These are phyloP conservation scores for Podochytrium sp. DNA, from an alignment of 192 early-diverging fungal genomes.

Conservation along the genomic window DNA sequence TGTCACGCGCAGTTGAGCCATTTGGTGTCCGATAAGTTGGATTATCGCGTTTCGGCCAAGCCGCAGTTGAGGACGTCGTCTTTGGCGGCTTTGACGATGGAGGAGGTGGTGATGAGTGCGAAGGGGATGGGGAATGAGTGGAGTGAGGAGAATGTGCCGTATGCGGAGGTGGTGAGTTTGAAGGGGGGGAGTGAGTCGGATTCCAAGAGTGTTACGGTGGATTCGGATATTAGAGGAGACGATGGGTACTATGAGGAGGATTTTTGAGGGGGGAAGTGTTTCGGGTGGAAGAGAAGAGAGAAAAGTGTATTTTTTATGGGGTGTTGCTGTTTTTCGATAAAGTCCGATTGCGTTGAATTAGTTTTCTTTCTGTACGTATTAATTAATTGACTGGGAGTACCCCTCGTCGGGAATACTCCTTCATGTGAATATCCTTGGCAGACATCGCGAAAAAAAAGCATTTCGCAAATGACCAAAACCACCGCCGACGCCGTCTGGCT, in stretches of 20 bases:
- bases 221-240: slow-evolving; percentile 6
- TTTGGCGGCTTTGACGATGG: slow-evolving; percentile 29
- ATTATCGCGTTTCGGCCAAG: slow-evolving; percentile 62
- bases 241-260: slow-evolving; percentile 38
- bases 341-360: too few species aligned
- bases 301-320: too few species aligned
- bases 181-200: background rate
- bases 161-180: slow-evolving; percentile 14
- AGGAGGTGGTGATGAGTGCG: slow-evolving; percentile 24
- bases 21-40: slow-evolving; percentile 53
- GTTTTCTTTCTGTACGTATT: background rate
- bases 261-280: background rate
- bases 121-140: slow-evolving; percentile 22
- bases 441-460: too few species aligned
- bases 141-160: background rate
- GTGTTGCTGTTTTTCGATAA: too few species aligned
- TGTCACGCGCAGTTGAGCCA: slow-evolving; percentile 57
- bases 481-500: slow-evolving; percentile 52
- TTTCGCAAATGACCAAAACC: slow-evolving; percentile 2
- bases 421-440: too few species aligned
- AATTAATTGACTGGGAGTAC: background rate
- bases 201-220: slow-evolving; percentile 12
- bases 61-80: slow-evolving; percentile 34
- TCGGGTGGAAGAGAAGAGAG: too few species aligned
- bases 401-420: too few species aligned